Evolutionary conservation across 345 rosid genomes (phyloP), one percentile per base, ranked within the genome.

Genomic region (Brassica nigra): DNA sequence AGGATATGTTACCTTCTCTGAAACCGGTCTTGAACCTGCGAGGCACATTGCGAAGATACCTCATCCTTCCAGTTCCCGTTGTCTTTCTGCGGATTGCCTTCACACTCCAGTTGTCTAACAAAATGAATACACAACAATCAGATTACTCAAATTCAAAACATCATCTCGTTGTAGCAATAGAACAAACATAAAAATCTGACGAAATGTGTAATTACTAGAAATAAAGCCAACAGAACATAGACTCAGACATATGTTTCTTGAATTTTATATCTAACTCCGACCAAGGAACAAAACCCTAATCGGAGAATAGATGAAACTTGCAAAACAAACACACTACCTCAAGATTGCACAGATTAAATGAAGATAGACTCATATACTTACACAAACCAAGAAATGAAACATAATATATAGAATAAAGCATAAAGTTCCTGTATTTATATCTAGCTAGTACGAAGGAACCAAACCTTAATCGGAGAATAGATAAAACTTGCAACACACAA

Each of bases 71-170:
- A 2, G 91, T 89, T 66, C 93, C 95, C 0, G 95, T 91, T 0
- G 95, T 91, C 90, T 91, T 91, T 62, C 95, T 80, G n/a, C 95
- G 81, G 72, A 91, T 85, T 2, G 95, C 93, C 88, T 91, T 91
- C 80, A 79, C 88, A 73, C 93, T 91, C 95, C 93, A 91, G 85
- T 91, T 91, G 74, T 91, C 95, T 91, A 4, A 62, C n/a, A 9
- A 34, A 31, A 54, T 55, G 4, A 8, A 16, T 15, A 47, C 6
- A 49, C 55, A 64, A 0, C 1, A 29, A 68, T 68, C 14, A 66
- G 0, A 37, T 27, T 3, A 5, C 20, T 12, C 1, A 5, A 67
- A 5, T 0, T 0, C 16, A 8, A 10, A 16, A 8, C 12, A n/a
- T 1, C 0, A 55, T 54, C 44, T 6, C 15, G 1, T 23, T 36